Base-by-base conservation (phyloP, 2,329 filamentous ascomycete genomes). In the Aspergillus sp. region DNA sequence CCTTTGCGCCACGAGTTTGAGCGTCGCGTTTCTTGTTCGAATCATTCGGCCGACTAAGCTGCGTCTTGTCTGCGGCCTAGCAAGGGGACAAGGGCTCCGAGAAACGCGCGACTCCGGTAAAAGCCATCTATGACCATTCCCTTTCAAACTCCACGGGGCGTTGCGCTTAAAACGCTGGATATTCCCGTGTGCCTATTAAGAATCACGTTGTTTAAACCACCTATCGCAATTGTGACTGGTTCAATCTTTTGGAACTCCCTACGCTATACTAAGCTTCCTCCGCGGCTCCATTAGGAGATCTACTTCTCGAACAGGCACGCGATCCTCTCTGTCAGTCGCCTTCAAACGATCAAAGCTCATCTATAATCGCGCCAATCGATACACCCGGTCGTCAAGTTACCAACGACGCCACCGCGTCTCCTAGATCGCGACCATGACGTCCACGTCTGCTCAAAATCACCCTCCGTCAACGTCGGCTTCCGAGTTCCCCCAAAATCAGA, bases 401-500 rank as follows among this genome's bases (percentile, higher is more conserved):
- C 16, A 4, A 42, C 36, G 36, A 14, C 36, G 16, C 36, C 36
- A 42, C 4, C 36, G 36, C 36, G 39, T 11, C 32, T 20, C 32
- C 31, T 2, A 46, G 9, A 53, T 36, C 45, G 49, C 32, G 46
- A 52, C 47, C 56, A 75, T 75, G 72, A 66, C 71, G 31, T 72
- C 71, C 46, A 65, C 69, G 20, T 63, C 68, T 6, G 56, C 66
- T 10, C 62, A 71, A 16, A 71, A 67, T 32, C 69, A 73, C 36
- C 65, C 68, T 31, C 59, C 69, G 16, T 54, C 67, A 9, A 66
- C 67, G 22, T 71, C 73, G 12, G 62, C 68, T 6, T 59, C 64
- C 49, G 71, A 75, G 12, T 68, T 73, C 39, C 52, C 71, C 2
- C 36, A 64, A 12, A 70, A 67, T 42, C 65, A 69, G 54, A 54